phyloP scores from a whole-genome alignment of 805 yeast genomes.

The Komagataella ulmi region DNA sequence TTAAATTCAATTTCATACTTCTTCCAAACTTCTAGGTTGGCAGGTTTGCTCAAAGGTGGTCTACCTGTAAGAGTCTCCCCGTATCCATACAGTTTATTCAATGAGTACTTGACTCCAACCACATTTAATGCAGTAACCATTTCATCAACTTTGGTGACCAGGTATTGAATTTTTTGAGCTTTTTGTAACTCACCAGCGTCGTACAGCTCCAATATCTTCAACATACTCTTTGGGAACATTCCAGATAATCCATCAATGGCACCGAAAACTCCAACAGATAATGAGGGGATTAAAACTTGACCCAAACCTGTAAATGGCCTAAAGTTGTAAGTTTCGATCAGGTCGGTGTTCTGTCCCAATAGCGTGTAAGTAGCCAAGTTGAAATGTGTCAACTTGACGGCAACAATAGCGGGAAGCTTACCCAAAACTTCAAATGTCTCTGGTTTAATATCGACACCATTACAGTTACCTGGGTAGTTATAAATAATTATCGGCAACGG shows the following conservation, averaged over 20 bases:
- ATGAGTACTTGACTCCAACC: conserved; percentile 32
- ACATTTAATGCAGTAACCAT: conserved; percentile 28
- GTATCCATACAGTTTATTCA: conserved; percentile 21
- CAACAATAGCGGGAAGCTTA: conserved; percentile 32
- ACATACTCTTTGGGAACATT: conserved; percentile 35
- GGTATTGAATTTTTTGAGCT: conserved; percentile 28
- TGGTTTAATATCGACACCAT: conserved; percentile 23
- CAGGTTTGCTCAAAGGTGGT: conserved; percentile 27
- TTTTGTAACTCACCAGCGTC: conserved; percentile 24
- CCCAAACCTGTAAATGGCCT: conserved; percentile 35
- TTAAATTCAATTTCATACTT: conserved; percentile 4
- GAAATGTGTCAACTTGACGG: conserved; percentile 37
- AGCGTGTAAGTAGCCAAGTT: conserved; percentile 33
- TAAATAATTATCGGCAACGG: conserved; percentile 30
- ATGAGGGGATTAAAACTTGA: conserved; percentile 34
- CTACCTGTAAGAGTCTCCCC: conserved; percentile 31
- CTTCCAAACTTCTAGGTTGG: conserved; percentile 18
- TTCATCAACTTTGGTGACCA: conserved; percentile 31
- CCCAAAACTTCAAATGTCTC: conserved; percentile 26
- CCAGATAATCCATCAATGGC: conserved; percentile 40
- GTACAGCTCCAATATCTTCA: conserved; percentile 23
- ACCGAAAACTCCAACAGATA: conserved; percentile 31
- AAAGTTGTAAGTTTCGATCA: conserved; percentile 23
- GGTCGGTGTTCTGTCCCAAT: conserved; percentile 27
- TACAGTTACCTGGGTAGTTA: conserved; percentile 34